Percentiles rank a stretch among this genome's conserved stretches.
These are phyloP conservation scores for Stemphylium lycopersici DNA, from an alignment of 2,329 filamentous ascomycete species.

Conservation along the genomic window DNA sequence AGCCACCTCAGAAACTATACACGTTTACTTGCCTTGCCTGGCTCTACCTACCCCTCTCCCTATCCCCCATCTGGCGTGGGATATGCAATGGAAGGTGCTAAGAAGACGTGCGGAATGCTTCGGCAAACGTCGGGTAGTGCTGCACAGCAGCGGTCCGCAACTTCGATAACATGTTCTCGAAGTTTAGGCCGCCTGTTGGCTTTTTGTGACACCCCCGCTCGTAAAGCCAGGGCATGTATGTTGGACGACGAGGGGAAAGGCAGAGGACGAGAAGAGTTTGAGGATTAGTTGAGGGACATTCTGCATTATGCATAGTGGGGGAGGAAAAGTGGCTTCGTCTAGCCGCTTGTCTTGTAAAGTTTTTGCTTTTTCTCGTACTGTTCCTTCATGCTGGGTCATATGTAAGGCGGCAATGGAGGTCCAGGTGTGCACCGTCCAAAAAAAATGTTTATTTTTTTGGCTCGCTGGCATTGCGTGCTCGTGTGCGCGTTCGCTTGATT, in stretches of 20 bases:
- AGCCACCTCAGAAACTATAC: background rate
- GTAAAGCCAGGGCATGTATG: no score
- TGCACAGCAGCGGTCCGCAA: conserved; percentile 5
- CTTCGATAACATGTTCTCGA: conserved; percentile 4
- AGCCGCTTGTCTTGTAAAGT: no score
- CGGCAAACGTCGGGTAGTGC: conserved; percentile 23
- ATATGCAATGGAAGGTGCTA: conserved; percentile 31
- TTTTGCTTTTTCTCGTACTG: no score
- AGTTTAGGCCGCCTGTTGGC: background rate
- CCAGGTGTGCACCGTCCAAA: background rate
- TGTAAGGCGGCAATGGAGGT: no score
- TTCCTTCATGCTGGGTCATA: no score
- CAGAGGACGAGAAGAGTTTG: no score
- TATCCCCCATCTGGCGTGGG: conserved; percentile 20
- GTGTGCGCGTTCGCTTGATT: background rate
- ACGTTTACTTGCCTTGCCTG: background rate
- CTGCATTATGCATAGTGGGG: no score
- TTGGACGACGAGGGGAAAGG: no score
- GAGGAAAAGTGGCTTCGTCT: no score
- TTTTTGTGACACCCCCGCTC: no score
- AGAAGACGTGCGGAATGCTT: conserved; percentile 26
- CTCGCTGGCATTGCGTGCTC: background rate
- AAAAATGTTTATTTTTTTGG: background rate
- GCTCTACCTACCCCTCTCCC: background rate
- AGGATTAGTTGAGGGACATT: no score